A percentile compares a stretch with the other conserved stretches of the same genome.
phyloP scores from a whole-genome alignment of 2,329 filamentous ascomycete species.

The Cladosporium sp. region DNA sequence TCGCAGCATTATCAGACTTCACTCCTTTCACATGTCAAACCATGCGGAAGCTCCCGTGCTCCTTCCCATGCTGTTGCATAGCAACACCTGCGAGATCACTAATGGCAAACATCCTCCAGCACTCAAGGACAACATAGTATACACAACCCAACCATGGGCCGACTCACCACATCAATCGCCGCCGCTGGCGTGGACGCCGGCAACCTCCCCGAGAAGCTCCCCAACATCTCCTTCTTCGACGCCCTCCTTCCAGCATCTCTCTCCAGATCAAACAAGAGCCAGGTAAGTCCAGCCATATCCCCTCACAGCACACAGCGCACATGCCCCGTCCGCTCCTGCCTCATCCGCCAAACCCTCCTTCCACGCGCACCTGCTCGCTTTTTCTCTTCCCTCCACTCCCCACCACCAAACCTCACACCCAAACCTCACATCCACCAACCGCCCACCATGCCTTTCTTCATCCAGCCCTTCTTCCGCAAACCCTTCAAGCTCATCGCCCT shows the following conservation, averaged over 20 bases:
- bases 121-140: not conserved
- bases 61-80: not conserved
- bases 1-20: not conserved
- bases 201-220: slow-evolving; percentile 24
- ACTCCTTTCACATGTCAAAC: not conserved
- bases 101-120: not conserved
- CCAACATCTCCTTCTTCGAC: slow-evolving; percentile 27
- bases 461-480: slow-evolving; percentile 5
- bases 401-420: not conserved
- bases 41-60: not conserved
- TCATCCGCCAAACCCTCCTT: not conserved
- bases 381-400: not conserved
- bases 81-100: not conserved
- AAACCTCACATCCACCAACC: not conserved
- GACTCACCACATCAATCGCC: slow-evolving; percentile 25
- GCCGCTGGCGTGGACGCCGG: slow-evolving; percentile 21
- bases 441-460: slow-evolving; percentile 4
- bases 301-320: not conserved
- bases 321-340: not conserved
- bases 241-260: slow-evolving; percentile 22
- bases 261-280: not conserved
- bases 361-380: too few relatives aligned
- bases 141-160: slow-evolving; percentile 20
- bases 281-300: not conserved
- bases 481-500: slow-evolving; percentile 17